A percentile compares a stretch with the other conserved stretches of the same genome.
Conservation (phyloP, 2,329 filamentous ascomycete species). For the Xylaria multiplex region DNA sequence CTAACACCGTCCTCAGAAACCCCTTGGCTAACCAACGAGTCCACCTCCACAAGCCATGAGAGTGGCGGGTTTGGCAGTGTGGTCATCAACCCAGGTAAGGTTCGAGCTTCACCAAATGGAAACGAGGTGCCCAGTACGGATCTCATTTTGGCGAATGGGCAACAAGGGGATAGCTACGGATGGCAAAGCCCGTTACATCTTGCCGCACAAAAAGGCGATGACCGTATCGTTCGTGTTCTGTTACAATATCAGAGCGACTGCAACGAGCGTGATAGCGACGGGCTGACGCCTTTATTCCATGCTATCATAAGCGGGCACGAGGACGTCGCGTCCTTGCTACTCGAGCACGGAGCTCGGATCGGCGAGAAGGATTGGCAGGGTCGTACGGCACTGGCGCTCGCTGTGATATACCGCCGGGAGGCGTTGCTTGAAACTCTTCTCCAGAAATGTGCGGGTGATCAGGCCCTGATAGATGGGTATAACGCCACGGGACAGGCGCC, state of each 20-base stretch:
- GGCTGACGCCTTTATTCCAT: slow-evolving; percentile 8
- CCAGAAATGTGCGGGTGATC: not conserved
- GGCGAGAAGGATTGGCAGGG: not conserved
- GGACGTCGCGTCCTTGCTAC: not conserved
- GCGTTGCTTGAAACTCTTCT: slow-evolving; percentile 7
- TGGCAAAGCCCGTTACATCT: slow-evolving; percentile 28
- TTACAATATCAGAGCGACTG: slow-evolving; percentile 11
- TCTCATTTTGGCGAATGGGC: too few species aligned
- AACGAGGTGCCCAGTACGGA: too few species aligned
- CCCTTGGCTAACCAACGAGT: too few species aligned
- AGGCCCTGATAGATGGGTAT: slow-evolving; percentile 1
- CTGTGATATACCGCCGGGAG: slow-evolving; percentile 5
- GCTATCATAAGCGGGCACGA: slow-evolving; percentile 4
- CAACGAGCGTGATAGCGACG: slow-evolving; percentile 20
- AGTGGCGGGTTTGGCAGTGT: too few species aligned
- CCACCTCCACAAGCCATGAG: too few species aligned
- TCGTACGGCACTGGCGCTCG: slow-evolving; percentile 5
- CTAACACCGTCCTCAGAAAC: too few species aligned
- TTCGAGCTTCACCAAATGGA: too few species aligned
- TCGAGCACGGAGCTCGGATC: slow-evolving; percentile 7
- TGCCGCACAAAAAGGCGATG: slow-evolving; percentile 4
- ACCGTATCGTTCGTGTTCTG: not conserved
- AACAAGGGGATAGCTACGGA: not conserved
- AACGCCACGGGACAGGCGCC: slow-evolving; percentile 10
- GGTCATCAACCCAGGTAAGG: too few species aligned